Base-by-base conservation (phyloP, 2,329 filamentous ascomycete genomes). In the Coniochaeta ligniaria region DNA sequence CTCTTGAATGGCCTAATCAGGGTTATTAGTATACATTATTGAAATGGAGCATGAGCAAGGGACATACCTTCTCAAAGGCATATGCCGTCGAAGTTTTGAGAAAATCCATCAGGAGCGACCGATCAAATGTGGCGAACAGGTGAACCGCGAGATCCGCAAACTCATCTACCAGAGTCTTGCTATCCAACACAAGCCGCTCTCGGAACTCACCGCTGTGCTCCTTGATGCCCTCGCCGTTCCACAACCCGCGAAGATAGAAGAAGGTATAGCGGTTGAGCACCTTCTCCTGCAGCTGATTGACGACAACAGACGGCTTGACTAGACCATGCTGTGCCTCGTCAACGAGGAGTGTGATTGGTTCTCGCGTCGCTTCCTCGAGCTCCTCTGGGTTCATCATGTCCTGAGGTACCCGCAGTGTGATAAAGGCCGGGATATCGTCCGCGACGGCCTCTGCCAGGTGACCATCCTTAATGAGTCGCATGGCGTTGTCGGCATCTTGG, bases 241-340 rank as follows among this genome's bases (percentile, higher is more conserved):
- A 99, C 2, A 99, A 79, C 0, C 88, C 87, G 14, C 90, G 87
- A 26, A 99, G 82, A 72, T 99, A 99, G 75, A 98, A 96, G 76
- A 90, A 98, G 0, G 96, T 82, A 70, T 96, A 97, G 0, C 91
- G 78, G 58, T 86, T 79, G 58, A 90, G 77, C 20, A 86, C 80
- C 63, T 88, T 85, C 22, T 80, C 79, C 66, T 88, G 80, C 1
- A 99, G 79, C 71, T 98, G 93, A 6, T 81, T 77, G 2, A 97
- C 88, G 1, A 99, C 93, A 2, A 87, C 82, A 3, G 85, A 82
- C 0, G 92, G 90, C 31, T 84, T 86, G 17, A 98, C 88, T 28
- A 96, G 88, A 0, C 95, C 95, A 61, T 94, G 90, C 64, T 93
- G 89, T 0, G 93, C 93, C 74, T 98, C 94, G 57, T 96, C 89